Base-by-base conservation (phyloP, 768 basidiomycete genomes). In the Hydnum rufescens region DNA sequence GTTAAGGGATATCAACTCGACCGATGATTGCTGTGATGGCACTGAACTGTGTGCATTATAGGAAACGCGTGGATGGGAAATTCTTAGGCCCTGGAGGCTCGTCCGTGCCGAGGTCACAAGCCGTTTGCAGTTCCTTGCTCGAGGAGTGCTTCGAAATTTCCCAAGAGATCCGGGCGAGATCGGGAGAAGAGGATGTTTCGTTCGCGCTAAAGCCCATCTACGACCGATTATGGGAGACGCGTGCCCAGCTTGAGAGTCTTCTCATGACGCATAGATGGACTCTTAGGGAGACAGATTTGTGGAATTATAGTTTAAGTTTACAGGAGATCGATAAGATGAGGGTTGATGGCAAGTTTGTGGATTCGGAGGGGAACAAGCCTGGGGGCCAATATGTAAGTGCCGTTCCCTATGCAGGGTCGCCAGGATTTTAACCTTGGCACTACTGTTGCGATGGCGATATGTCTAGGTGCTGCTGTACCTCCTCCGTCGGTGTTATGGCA, bases 241-340 rank as follows among this genome's bases (percentile, higher is more conserved):
- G 90, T 51, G 70, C 75, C 4, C 86, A 96, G 64, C 71, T 99
- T 51, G 95, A 99, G 68, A 78, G 81, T 57, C 70, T 99, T 58
- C 86, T 84, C 29, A 70, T 97, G 58, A 97, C 95, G 0, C 95
- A 93, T 64, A 80, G 95, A 32, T 99, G 95, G 95, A 96, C 82
- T 55, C 68, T 99, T 52, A 73, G 92, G 42, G 95, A 99, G 71
- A 88, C 86, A 1, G 89, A 93, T 60, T 68, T 93, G 22, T 89
- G 77, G 73, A 96, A 88, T 65, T 97, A 93, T 65, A 86, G 87
- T 22, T 70, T 89, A 51, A 86, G 86, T 63, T 67, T 99, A 56
- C 82, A 90, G 61, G 92, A 97, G 65, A 92, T 99, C 36, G 95
- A 99, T 66, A 81, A 83, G 66, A 89, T 97, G 89, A 71, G 95